These are phyloP conservation scores for Beta lomatogona DNA, from an alignment of 179 eudicot species.

Conservation along the genomic window DNA sequence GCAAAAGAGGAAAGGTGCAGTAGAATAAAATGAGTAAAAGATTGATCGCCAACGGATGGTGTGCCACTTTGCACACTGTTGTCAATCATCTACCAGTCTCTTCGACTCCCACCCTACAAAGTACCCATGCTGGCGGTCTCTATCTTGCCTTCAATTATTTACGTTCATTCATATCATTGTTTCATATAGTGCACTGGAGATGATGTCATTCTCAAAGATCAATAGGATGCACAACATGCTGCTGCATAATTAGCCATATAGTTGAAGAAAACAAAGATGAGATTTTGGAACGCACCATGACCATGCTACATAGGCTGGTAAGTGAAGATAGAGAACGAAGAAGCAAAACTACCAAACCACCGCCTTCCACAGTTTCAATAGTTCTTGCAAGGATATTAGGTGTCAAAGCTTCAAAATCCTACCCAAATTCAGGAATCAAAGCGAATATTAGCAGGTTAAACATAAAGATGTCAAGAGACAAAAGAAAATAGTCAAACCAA, in stretches of 20 bases:
- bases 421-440: background rate
- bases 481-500: background rate
- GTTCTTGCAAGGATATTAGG: slow-evolving; percentile 70
- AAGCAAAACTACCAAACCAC: slow-evolving; percentile 58
- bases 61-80: background rate
- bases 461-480: slow-evolving; percentile 13
- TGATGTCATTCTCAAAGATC: background rate
- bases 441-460: background rate
- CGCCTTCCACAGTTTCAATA: slow-evolving; percentile 71
- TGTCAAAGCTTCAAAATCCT: slow-evolving; percentile 74
- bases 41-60: background rate
- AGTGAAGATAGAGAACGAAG: slow-evolving; percentile 60
- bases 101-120: background rate
- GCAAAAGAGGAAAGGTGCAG: no score
- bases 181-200: background rate
- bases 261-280: background rate
- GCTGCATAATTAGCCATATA: background rate
- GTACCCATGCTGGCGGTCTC: background rate
- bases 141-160: background rate
- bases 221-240: background rate
- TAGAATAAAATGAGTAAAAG: background rate
- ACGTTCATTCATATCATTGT: background rate
- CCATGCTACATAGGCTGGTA: slow-evolving; percentile 63
- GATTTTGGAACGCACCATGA: slow-evolving; percentile 46
- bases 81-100: background rate